Percentiles rank a stretch among this genome's conserved stretches.
Conservation (phyloP, 495 filamentous ascomycete species). For the Penicillium ochrochloron region DNA sequence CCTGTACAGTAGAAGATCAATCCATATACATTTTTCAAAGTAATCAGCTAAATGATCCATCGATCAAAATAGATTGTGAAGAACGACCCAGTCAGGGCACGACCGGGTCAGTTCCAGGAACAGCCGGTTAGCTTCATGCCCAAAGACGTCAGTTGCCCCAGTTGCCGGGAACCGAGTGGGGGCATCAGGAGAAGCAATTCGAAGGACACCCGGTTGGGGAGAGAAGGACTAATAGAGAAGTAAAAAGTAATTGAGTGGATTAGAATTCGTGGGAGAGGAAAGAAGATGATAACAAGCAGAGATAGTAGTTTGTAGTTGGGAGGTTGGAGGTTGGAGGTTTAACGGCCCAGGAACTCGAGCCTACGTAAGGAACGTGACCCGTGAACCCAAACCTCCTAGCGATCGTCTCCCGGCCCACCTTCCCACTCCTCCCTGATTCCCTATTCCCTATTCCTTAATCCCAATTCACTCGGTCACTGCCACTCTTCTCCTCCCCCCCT, state of each 20-base stretch:
- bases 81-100: background rate
- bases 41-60: background rate
- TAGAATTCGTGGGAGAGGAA: background rate
- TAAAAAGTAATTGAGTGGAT: background rate
- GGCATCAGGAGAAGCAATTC: constrained; percentile 12
- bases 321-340: too few relatives aligned
- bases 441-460: constrained; percentile 30
- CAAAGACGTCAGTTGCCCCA: constrained; percentile 37
- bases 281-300: background rate
- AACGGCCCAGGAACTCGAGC: background rate
- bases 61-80: background rate
- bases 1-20: constrained; percentile 19
- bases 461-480: constrained; percentile 15
- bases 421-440: constrained; percentile 31
- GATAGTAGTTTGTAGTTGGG: background rate
- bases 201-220: constrained; percentile 9
- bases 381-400: constrained; percentile 27
- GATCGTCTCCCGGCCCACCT: constrained; percentile 35
- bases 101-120: constrained; percentile 17
- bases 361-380: constrained; percentile 43
- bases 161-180: constrained; percentile 30
- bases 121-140: constrained; percentile 34
- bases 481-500: background rate
- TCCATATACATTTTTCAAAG: background rate
- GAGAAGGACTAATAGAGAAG: background rate